phyloP scores from a whole-genome alignment of 2,329 filamentous ascomycete genomes.

The Paecilomyces sp. region DNA sequence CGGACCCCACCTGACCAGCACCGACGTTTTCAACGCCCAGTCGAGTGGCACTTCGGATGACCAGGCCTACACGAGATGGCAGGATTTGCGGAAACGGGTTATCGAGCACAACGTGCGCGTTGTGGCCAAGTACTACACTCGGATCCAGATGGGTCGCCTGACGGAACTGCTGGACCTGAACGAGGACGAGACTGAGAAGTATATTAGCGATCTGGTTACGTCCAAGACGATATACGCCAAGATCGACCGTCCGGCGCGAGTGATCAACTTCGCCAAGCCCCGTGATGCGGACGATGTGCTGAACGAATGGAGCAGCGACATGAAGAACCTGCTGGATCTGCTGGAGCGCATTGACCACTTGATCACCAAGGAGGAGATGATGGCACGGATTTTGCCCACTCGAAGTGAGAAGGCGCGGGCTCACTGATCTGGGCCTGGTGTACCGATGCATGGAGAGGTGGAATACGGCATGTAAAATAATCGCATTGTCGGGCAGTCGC shows the following conservation, averaged over 20 bases:
- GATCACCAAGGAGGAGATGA: constrained; percentile 99
- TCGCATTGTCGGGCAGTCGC: constrained; percentile 18
- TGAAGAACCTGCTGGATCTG: constrained; percentile 82
- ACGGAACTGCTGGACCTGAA: constrained; percentile 86
- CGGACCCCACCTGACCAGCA: constrained; percentile 76
- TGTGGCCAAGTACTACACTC: constrained; percentile 96
- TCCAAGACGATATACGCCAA: constrained; percentile 97
- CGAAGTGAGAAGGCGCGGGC: constrained; percentile 32
- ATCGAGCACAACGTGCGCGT: constrained; percentile 99
- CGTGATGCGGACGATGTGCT: constrained; percentile 91
- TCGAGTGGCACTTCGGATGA: constrained; percentile 61
- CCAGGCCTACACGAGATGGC: constrained; percentile 80
- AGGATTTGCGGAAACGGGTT: constrained; percentile 92
- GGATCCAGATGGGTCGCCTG: constrained; percentile 85
- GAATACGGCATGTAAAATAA: constrained; percentile 20
- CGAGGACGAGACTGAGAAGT: constrained; percentile 96
- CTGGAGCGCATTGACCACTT: constrained; percentile 92
- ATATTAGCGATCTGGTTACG: constrained; percentile 94
- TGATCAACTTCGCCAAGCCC: constrained; percentile 92
- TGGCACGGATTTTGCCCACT: constrained; percentile 82
- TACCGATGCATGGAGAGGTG: background rate
- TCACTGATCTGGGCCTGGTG: constrained; percentile 12
- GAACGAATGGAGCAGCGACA: constrained; percentile 98
- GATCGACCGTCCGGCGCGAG: constrained; percentile 85
- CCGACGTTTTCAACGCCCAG: constrained; percentile 75